Evolutionary conservation across 345 rosid species (phyloP), one percentile per base, ranked within the genome.

Genomic region (Hirschfeldia incana): DNA sequence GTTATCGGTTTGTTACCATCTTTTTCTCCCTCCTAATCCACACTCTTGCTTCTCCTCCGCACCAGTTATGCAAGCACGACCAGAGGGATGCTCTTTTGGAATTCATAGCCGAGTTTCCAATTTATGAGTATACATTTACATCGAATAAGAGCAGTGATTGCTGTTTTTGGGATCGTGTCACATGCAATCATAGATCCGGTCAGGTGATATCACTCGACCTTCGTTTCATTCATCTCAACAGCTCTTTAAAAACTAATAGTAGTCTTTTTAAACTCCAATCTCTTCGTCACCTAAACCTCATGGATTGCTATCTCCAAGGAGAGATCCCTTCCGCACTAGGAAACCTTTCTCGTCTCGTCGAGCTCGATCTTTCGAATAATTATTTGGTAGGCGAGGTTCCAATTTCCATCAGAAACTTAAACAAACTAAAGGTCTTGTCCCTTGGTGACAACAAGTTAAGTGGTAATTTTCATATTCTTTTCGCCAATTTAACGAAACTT

Each of bases 21-120:
- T 74, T 12, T 74, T 49, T 74, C 10, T 62, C 44, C 32, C 29
- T 39, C 17, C 0, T 61, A 3, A 0, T 44, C 17, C 76, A 29
- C 21, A 44, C 42, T 55, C 57, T 75, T 27, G 58, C 55, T 65
- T 75, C 65, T 65, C 65, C 71, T 2, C 1, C 39, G 0, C 12
- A 1, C 28, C 78, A 75, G 37, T 26, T 37, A n/a, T 75, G 78
- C 37, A 71, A n/a, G 8, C 58, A 55, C 3, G 42, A 65, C 57
- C 78, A 75, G 57, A 65, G 78, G 17, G 65, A 65, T n/a, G 65
- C 30, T 65, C 78, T 65, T n/a, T 65, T 53, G 28, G 15, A 65
- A 2, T 53, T 75, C 39, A 65, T 3, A 34, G 10, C 7, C 59
- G 59, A 53, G 4, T 53, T 53, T 16, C 59, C 59, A 6, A 53